phyloP scores from a whole-genome alignment of 1,284 basidiomycete genomes.

The Melampsora larici-populina region DNA sequence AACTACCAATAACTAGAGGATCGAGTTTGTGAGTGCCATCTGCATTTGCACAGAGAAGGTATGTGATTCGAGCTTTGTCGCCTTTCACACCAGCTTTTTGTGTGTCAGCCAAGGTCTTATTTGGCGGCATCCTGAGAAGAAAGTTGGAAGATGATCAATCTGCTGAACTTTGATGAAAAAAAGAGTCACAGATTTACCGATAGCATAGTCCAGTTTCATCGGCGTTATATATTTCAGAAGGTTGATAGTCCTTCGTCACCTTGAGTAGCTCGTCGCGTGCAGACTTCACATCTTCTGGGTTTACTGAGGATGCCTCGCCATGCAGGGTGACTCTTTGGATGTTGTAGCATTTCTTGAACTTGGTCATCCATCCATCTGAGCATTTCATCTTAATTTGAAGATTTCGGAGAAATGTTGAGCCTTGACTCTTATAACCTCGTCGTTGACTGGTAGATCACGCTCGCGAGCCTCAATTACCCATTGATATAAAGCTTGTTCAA shows the following conservation, averaged over 20 bases:
- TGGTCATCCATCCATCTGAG: background rate
- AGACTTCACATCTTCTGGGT: background rate
- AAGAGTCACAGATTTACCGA: background rate
- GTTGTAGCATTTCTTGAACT: too few relatives aligned
- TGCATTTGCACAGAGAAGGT: background rate
- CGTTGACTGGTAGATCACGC: background rate
- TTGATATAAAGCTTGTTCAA: background rate
- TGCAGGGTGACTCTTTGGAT: too few relatives aligned
- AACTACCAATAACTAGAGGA: background rate
- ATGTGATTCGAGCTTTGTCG: background rate
- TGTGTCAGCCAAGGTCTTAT: background rate
- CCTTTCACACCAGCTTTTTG: background rate
- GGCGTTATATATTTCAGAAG: background rate
- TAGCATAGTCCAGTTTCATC: background rate
- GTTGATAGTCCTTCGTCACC: background rate
- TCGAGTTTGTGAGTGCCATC: background rate
- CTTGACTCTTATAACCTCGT: background rate
- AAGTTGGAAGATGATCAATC: background rate
- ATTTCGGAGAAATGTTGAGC: background rate
- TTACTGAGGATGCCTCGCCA: too few relatives aligned
- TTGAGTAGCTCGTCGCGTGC: background rate
- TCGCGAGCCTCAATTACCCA: background rate
- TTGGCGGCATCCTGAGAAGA: background rate
- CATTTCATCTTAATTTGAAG: background rate
- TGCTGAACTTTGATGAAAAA: too few relatives aligned